Evolutionary conservation across 164 flowering plant genomes (phyloP).

Genomic region (Buxus sempervirens): DNA sequence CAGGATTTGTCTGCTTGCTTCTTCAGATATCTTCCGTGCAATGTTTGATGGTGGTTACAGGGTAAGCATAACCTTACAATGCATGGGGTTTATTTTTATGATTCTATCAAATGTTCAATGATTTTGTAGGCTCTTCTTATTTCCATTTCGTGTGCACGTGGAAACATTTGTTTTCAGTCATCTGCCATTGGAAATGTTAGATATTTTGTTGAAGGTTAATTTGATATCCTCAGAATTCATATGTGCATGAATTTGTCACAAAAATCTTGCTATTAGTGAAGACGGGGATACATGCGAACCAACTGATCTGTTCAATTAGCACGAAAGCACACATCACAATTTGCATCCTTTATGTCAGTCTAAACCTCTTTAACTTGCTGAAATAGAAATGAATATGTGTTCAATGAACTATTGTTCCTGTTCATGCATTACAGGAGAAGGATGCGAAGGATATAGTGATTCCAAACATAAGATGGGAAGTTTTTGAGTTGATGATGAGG

Average conservation of each 20-base stretch:
- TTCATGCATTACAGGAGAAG: conserved; percentile 58
- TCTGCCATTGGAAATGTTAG: not conserved
- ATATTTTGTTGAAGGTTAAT: no score
- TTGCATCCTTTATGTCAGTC: not conserved
- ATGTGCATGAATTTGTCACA: not conserved
- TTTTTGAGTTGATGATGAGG: conserved; percentile 84
- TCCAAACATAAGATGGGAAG: conserved; percentile 88
- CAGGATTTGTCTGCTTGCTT: conserved; percentile 89
- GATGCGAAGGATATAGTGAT: conserved; percentile 96
- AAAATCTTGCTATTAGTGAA: not conserved
- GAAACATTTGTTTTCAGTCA: not conserved
- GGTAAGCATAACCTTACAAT: conserved; percentile 39
- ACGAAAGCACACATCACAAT: not conserved
- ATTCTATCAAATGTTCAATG: not conserved
- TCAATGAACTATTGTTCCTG: not conserved
- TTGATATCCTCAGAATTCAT: not conserved
- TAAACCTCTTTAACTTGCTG: not conserved
- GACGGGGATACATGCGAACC: not conserved
- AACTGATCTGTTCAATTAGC: not conserved
- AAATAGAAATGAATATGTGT: not conserved
- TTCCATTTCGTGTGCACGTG: not conserved
- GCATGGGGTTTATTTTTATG: not conserved
- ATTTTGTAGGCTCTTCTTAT: not conserved
- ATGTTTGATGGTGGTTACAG: conserved; percentile 99
- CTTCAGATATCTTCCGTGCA: conserved; percentile 98